Evolutionary conservation across 2,329 filamentous ascomycete species (phyloP).

Genomic region (Bipolaris gigantea): DNA sequence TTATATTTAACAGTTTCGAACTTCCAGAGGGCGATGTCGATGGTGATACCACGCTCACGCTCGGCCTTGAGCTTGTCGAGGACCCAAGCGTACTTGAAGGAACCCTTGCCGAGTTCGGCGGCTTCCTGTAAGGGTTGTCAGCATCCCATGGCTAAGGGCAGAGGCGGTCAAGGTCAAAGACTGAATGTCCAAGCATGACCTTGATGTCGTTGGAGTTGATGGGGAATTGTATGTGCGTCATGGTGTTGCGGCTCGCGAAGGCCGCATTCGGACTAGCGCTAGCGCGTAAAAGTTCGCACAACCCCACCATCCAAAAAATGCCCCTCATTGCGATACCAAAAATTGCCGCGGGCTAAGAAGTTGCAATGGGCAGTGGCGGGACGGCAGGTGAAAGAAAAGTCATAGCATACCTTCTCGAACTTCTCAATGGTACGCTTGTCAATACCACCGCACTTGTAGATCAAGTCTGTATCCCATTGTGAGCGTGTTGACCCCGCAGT

Average conservation of each 20-base stretch:
- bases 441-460: conserved; percentile 99
- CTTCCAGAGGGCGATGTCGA: conserved; percentile 99
- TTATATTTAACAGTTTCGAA: conserved; percentile 99
- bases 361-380: conserved; percentile 18
- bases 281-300: conserved; percentile 44
- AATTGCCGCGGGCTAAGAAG: conserved; percentile 31
- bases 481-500: conserved; percentile 32
- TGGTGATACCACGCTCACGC: conserved; percentile 99
- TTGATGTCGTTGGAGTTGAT: no score
- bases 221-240: conserved; percentile 33
- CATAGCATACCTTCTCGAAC: conserved; percentile 93
- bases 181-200: no score
- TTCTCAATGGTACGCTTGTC: conserved; percentile 99
- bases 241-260: conserved; percentile 37
- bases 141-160: conserved; percentile 18
- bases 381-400: conserved; percentile 22
- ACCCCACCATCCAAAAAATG: conserved; percentile 46
- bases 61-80: conserved; percentile 99
- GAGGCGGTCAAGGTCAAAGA: no score
- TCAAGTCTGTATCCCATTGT: conserved; percentile 72
- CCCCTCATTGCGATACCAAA: conserved; percentile 43
- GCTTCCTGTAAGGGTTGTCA: conserved; percentile 72
- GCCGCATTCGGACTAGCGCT: conserved; percentile 38
- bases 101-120: conserved; percentile 98
- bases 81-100: conserved; percentile 99